Evolutionary conservation across 768 basidiomycete genomes (phyloP).

Genomic region (Boletus speciosus): DNA sequence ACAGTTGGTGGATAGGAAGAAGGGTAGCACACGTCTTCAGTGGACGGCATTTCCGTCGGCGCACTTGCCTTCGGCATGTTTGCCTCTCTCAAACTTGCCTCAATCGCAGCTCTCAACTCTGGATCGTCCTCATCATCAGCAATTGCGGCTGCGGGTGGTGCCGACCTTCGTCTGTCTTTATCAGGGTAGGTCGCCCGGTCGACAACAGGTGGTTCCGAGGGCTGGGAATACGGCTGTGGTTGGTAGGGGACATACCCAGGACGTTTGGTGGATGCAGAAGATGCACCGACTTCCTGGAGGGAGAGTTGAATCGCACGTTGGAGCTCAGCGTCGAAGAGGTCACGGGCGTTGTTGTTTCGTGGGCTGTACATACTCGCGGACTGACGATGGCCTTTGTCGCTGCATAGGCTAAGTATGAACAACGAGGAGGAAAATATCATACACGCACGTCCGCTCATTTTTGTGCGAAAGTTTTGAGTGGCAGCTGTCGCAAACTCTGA

Average conservation of each 20-base stretch:
- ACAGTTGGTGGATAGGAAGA: constrained; percentile 44
- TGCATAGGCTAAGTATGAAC: constrained; percentile 12
- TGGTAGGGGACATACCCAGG: constrained; percentile 70
- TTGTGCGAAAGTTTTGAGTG: constrained; percentile 71
- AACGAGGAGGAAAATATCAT: background rate
- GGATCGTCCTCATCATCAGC: constrained; percentile 82
- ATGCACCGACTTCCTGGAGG: constrained; percentile 65
- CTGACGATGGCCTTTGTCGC: constrained; percentile 51
- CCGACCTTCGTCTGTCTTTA: constrained; percentile 10
- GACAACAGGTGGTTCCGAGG: constrained; percentile 65
- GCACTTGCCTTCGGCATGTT: constrained; percentile 77
- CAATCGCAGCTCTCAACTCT: constrained; percentile 89
- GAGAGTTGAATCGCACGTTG: constrained; percentile 92
- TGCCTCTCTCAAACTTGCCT: constrained; percentile 88
- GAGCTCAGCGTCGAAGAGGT: constrained; percentile 79
- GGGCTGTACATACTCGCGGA: constrained; percentile 52
- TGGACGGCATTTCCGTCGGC: constrained; percentile 57
- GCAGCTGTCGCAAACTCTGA: constrained; percentile 92
- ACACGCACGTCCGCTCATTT: constrained; percentile 51
- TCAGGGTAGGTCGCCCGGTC: constrained; percentile 50
- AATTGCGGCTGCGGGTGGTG: constrained; percentile 25
- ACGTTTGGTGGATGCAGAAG: constrained; percentile 43
- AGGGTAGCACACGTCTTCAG: constrained; percentile 47
- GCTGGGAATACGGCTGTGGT: constrained; percentile 40
- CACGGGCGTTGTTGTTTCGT: constrained; percentile 54